A percentile compares a stretch with the other conserved stretches of the same genome.
phyloP scores from a whole-genome alignment of 1,284 basidiomycete species.

The Ustilago curta region DNA sequence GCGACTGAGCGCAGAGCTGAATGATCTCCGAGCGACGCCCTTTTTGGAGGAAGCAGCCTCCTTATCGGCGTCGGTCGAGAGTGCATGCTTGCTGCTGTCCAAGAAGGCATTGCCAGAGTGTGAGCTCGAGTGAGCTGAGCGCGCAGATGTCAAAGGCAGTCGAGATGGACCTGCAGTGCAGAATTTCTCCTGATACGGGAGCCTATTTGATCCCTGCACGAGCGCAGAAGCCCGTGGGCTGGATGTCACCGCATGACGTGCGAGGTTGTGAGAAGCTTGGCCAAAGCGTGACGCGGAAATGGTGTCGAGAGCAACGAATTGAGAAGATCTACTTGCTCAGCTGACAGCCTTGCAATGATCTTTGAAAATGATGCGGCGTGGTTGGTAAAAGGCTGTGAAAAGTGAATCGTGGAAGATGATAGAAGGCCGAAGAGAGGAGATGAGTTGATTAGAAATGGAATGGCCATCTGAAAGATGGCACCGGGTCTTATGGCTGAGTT shows the following conservation, averaged over 20 bases:
- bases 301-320: slow-evolving; percentile 13
- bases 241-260: slow-evolving; percentile 40
- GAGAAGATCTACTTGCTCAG: slow-evolving; percentile 34
- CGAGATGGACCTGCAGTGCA: slow-evolving; percentile 43
- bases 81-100: slow-evolving; percentile 11
- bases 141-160: slow-evolving; percentile 1
- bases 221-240: slow-evolving; percentile 23
- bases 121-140: slow-evolving; percentile 34
- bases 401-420: neutral
- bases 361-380: neutral
- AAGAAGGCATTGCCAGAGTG: slow-evolving; percentile 12
- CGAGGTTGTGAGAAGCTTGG: slow-evolving; percentile 23
- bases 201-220: neutral
- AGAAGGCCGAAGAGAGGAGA: neutral
- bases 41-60: slow-evolving; percentile 2
- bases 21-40: neutral
- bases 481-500: slow-evolving; percentile 11
- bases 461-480: neutral
- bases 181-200: slow-evolving; percentile 15
- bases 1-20: slow-evolving; percentile 15
- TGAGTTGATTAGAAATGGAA: neutral
- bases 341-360: slow-evolving; percentile 33
- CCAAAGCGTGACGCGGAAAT: slow-evolving; percentile 36
- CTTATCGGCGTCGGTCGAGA: slow-evolving; percentile 1
- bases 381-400: neutral